phyloP scores from a whole-genome alignment of 1,284 basidiomycete species.

The Stygiomarasmius scandens region DNA sequence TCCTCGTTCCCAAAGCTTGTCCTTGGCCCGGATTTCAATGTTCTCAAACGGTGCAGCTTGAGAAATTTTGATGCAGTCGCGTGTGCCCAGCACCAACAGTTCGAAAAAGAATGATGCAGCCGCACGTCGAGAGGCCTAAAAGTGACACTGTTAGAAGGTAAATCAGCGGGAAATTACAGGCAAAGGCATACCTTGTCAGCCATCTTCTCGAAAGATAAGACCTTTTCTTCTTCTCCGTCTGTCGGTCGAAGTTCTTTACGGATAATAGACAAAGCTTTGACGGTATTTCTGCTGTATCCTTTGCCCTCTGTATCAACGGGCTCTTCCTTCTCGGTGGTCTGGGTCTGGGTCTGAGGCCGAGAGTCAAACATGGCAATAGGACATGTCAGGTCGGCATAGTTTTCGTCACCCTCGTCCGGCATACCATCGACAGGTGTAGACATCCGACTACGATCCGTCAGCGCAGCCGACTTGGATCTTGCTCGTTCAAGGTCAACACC shows the following conservation, averaged over 20 bases:
- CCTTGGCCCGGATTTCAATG: slow-evolving; percentile 83
- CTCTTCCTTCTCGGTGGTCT: slow-evolving; percentile 39
- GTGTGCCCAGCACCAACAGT: slow-evolving; percentile 89
- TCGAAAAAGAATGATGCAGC: slow-evolving; percentile 98
- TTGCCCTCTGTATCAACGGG: slow-evolving; percentile 56
- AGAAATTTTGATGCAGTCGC: slow-evolving; percentile 83
- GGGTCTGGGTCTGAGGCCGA: slow-evolving; percentile 53
- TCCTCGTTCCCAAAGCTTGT: slow-evolving; percentile 80
- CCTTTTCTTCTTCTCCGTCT: slow-evolving; percentile 58
- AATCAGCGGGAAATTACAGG: slow-evolving; percentile 5
- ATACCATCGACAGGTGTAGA: slow-evolving; percentile 68
- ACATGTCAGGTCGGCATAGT: slow-evolving; percentile 71
- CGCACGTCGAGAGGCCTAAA: slow-evolving; percentile 87
- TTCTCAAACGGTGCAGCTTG: slow-evolving; percentile 82
- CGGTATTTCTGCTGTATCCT: slow-evolving; percentile 88
- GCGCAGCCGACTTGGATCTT: slow-evolving; percentile 48
- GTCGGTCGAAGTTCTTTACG: slow-evolving; percentile 72
- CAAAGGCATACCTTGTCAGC: slow-evolving; percentile 64
- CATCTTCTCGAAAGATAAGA: slow-evolving; percentile 74
- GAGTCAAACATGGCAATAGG: slow-evolving; percentile 85
- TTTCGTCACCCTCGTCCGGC: slow-evolving; percentile 59
- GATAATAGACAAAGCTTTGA: slow-evolving; percentile 86
- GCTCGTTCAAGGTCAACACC: slow-evolving; percentile 34
- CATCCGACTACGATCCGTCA: slow-evolving; percentile 61
- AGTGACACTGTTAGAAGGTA: slow-evolving; percentile 13